phyloP scores from a whole-genome alignment of 2,329 filamentous ascomycete genomes.

The Stylonectria norvegica region DNA sequence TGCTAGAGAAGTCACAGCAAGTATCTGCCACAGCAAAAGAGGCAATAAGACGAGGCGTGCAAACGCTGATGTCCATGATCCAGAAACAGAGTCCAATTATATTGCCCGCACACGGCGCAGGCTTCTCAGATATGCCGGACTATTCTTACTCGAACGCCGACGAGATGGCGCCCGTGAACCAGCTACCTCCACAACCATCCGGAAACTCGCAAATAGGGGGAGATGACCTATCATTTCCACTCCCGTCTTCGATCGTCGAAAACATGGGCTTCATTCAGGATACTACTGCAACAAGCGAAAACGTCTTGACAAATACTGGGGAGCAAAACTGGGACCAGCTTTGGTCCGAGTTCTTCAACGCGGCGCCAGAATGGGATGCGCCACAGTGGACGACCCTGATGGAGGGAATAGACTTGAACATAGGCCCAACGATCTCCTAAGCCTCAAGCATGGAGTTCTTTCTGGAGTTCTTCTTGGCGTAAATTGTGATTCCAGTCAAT shows the following conservation, averaged over 20 bases:
- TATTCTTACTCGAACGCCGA: not conserved
- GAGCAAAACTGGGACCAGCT: constrained; percentile 7
- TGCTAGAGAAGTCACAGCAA: constrained; percentile 8
- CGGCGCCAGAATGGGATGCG: constrained; percentile 8
- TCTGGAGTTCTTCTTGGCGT: too few relatives aligned
- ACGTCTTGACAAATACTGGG: not conserved
- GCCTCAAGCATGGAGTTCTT: too few relatives aligned
- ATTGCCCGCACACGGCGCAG: not conserved
- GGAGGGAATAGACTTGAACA: constrained; percentile 1
- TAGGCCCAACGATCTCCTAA: not conserved
- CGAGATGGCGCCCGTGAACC: not conserved
- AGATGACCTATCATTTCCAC: not conserved
- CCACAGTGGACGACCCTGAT: constrained; percentile 5
- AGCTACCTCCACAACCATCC: not conserved
- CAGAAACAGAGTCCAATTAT: constrained; percentile 5
- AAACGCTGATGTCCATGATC: constrained; percentile 3
- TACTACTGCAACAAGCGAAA: not conserved
- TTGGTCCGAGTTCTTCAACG: constrained; percentile 9
- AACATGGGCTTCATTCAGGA: not conserved
- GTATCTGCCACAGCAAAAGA: constrained; percentile 5
- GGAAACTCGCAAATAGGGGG: not conserved
- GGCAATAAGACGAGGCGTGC: constrained; percentile 2
- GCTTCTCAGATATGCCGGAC: not conserved
- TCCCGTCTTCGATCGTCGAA: not conserved
- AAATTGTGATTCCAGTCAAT: too few relatives aligned